Evolutionary conservation across 2,329 filamentous ascomycete genomes (phyloP), one percentile per base, ranked within the genome.

Genomic region (Hypoxylon sp.): DNA sequence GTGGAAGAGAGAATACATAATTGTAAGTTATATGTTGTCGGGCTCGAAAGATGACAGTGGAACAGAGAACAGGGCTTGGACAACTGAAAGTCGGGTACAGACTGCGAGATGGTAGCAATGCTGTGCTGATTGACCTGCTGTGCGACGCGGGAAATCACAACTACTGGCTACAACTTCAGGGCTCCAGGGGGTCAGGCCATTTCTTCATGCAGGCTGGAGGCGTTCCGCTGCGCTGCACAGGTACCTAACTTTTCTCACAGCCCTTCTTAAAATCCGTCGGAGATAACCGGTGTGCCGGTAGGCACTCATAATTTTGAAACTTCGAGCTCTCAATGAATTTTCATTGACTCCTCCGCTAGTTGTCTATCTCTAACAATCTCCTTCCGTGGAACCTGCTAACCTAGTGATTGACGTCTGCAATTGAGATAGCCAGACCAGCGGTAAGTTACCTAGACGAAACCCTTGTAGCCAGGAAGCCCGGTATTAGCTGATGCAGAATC

Each of bases 141-240:
- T 38, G 50, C 13, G 14, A 25, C 17, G 14, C 13, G 48, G 21
- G 30, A 3, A 50, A 17, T 34, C 48, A 34, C 50, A 34, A 23
- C 28, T 11, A 51, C 21, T 51, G 30, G 48, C 48, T 51, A 51
- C 48, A 34, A 51, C 17, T 34, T 19, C 13, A n/a, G 46, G 46
- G n/a, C 17, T n/a, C 46, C 1, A 7, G 5, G 28, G 28, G 28
- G 28, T 30, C 28, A 30, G 6, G 2, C 28, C 34, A 43, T 43
- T 43, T 11, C 7, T 17, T 41, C 5, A 36, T 21, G 32, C 19
- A 25, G 50, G 50, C 32, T 41, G 30, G 49, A 11, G 32, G 50
- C 46, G 10, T 30, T 28, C 28, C 6, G 28, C 28, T 30, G 28
- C 9, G 28, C 38, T 11, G 13, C 5, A 36, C 2, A 5, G 34